phyloP scores from a whole-genome alignment of 176 grass and related monocot genomes.

The Thinopyrum elongatum region DNA sequence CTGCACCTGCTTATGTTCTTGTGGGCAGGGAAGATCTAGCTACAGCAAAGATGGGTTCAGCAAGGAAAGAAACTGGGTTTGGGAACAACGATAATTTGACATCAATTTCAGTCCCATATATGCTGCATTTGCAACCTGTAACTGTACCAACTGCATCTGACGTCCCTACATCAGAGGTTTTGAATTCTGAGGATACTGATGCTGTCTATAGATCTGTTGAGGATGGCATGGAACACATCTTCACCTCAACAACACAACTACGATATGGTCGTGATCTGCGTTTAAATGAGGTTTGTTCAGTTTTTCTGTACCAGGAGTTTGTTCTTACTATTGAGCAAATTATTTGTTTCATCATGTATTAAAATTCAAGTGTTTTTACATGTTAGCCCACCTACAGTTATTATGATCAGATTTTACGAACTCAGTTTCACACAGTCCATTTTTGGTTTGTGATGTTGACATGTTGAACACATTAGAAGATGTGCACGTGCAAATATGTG shows the following conservation, averaged over 20 bases:
- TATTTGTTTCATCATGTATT: conserved; percentile 2
- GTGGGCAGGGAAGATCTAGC: conserved; percentile 92
- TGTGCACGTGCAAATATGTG: background rate
- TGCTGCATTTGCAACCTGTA: conserved; percentile 92
- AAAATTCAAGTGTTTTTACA: background rate
- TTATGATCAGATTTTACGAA: background rate
- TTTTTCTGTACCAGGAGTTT: background rate
- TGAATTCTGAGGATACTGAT: conserved; percentile 80
- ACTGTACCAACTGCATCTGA: conserved; percentile 69
- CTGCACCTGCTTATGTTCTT: conserved; percentile 77
- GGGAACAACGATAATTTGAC: conserved; percentile 61
- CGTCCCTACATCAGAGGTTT: conserved; percentile 50
- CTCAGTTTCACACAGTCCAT: background rate
- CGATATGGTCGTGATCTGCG: conserved; percentile 89
- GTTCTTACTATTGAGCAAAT: conserved; percentile 27
- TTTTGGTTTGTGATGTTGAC: background rate
- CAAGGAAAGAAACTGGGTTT: conserved; percentile 55
- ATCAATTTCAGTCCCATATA: conserved; percentile 91
- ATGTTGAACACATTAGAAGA: background rate
- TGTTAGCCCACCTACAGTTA: background rate
- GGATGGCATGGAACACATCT: conserved; percentile 99
- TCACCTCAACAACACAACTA: conserved; percentile 84
- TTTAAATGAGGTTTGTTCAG: conserved; percentile 79
- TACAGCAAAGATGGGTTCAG: conserved; percentile 51
- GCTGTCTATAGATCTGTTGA: conserved; percentile 68